Evolutionary conservation across 2,329 filamentous ascomycete genomes (phyloP).

Genomic region (Geosmithia flava): DNA sequence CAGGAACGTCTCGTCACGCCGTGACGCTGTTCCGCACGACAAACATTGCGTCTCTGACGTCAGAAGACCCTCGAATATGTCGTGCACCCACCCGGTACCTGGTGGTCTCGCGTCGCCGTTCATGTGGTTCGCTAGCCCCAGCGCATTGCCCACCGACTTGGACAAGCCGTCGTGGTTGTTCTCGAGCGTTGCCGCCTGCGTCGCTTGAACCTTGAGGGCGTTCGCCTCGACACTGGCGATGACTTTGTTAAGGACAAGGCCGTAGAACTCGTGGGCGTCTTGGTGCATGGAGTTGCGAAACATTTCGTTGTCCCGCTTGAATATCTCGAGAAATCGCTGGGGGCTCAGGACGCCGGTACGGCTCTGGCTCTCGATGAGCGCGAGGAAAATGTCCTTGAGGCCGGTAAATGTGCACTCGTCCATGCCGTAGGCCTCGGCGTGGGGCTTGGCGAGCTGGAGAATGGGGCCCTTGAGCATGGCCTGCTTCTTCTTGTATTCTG

Average conservation of each 20-base stretch:
- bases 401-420: slow-evolving; percentile 89
- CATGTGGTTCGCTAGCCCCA: slow-evolving; percentile 7
- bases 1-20: slow-evolving; percentile 89
- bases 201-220: slow-evolving; percentile 50
- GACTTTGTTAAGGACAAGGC: slow-evolving; percentile 88
- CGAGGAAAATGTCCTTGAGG: slow-evolving; percentile 90
- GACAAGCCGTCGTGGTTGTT: background rate
- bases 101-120: slow-evolving; percentile 17
- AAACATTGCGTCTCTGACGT: slow-evolving; percentile 95
- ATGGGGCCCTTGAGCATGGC: slow-evolving; percentile 81
- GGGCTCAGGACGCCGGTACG: slow-evolving; percentile 87
- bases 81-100: slow-evolving; percentile 84
- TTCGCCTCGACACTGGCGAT: slow-evolving; percentile 90
- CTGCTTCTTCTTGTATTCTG: slow-evolving; percentile 97
- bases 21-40: slow-evolving; percentile 90
- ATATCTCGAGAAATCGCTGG: slow-evolving; percentile 83
- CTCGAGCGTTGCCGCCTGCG: slow-evolving; percentile 14
- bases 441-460: slow-evolving; percentile 73
- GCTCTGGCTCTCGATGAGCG: slow-evolving; percentile 67
- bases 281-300: slow-evolving; percentile 97
- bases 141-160: slow-evolving; percentile 13
- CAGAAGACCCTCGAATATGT: slow-evolving; percentile 88
- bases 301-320: slow-evolving; percentile 92
- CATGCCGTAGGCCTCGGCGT: slow-evolving; percentile 75
- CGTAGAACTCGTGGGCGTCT: slow-evolving; percentile 95